Evolutionary conservation across 1,284 basidiomycete species (phyloP).

Genomic region (Sanghuangporus weigelae): DNA sequence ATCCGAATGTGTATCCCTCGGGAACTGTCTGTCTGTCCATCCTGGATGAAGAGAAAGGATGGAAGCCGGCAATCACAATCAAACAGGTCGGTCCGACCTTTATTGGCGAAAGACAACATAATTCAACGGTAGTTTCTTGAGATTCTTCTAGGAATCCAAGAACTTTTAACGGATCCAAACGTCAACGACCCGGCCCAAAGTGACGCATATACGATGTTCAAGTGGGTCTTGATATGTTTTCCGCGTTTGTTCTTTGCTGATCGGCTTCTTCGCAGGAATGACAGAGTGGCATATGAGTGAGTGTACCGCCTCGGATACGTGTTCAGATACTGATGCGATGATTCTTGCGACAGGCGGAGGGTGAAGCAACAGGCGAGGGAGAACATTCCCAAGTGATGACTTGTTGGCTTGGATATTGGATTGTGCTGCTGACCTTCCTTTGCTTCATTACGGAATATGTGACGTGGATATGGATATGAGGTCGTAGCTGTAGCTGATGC

Average conservation of each 20-base stretch:
- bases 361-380: slow-evolving; percentile 82
- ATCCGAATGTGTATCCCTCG: slow-evolving; percentile 98
- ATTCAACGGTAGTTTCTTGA: slow-evolving; percentile 29
- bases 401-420: neutral
- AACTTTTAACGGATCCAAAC: slow-evolving; percentile 91
- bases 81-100: slow-evolving; percentile 70
- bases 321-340: slow-evolving; percentile 5
- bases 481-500: no score
- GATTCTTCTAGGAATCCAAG: slow-evolving; percentile 95
- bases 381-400: slow-evolving; percentile 77
- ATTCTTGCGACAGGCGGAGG: slow-evolving; percentile 47
- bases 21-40: slow-evolving; percentile 99
- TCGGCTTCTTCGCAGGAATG: slow-evolving; percentile 56
- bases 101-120: neutral
- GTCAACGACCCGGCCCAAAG: slow-evolving; percentile 94
- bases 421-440: neutral
- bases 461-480: neutral
- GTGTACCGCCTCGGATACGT: slow-evolving; percentile 26
- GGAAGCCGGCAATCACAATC: slow-evolving; percentile 99
- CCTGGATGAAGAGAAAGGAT: slow-evolving; percentile 97
- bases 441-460: neutral
- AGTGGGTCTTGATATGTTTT: slow-evolving; percentile 41
- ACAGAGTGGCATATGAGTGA: slow-evolving; percentile 85
- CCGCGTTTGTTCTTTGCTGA: neutral
- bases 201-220: slow-evolving; percentile 97